These are phyloP conservation scores for Hordeum pubiflorum DNA, from an alignment of 202 grass and related monocot genomes.

Conservation along the genomic window DNA sequence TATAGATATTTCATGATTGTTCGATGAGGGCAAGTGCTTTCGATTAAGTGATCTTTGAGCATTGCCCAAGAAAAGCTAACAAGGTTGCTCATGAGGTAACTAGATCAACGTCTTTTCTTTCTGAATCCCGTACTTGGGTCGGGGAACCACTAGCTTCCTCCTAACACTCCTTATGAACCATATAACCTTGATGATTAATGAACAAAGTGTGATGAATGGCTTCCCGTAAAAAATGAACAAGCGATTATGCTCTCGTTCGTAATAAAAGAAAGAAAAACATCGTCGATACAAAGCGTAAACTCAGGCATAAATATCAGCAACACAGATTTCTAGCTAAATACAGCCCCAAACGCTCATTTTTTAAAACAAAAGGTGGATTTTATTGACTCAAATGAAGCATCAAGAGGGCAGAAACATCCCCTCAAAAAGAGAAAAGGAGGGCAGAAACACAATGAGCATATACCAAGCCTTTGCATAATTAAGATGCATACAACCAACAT, in stretches of 20 bases:
- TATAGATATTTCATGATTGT: background rate
- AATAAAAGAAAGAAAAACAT: background rate
- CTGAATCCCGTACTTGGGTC: too few species aligned
- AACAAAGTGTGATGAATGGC: background rate
- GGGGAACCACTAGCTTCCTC: too few species aligned
- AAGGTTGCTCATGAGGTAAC: background rate
- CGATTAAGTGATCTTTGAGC: background rate
- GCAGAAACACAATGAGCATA: too few species aligned
- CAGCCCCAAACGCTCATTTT: background rate
- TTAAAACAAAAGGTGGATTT: background rate
- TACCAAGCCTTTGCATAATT: too few species aligned
- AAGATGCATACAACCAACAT: too few species aligned
- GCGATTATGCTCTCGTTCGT: background rate
- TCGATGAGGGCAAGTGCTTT: background rate
- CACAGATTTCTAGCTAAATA: background rate
- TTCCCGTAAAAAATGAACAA: background rate
- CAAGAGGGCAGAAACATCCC: background rate
- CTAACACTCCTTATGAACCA: background rate
- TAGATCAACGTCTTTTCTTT: background rate
- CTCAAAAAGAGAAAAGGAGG: too few species aligned
- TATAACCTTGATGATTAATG: background rate
- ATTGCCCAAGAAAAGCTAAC: background rate
- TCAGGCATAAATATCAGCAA: background rate
- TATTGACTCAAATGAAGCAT: background rate
- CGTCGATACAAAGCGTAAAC: background rate